These are phyloP conservation scores for Trichoderma koningiopsis DNA, from an alignment of 2,329 filamentous ascomycete genomes.

Conservation along the genomic window DNA sequence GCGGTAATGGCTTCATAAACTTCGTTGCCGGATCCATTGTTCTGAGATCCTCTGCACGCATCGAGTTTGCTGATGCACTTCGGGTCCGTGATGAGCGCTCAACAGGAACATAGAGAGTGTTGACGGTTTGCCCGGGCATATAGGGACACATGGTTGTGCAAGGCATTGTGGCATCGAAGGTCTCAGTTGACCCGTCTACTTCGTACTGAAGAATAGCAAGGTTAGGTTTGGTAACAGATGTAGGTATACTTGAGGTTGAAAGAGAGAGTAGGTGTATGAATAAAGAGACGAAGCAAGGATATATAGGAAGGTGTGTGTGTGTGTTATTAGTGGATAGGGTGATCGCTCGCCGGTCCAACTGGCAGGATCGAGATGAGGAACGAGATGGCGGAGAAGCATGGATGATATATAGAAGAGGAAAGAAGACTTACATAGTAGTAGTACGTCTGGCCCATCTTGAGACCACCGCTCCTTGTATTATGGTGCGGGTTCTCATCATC, in stretches of 20 bases:
- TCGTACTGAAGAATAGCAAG: constrained; percentile 65
- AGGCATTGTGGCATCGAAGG: constrained; percentile 70
- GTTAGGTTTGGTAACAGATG: neutral
- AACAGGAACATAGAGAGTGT: constrained; percentile 77
- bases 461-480: constrained; percentile 68
- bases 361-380: neutral
- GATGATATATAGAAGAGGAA: constrained; percentile 26
- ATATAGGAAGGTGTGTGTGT: neutral
- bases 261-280: neutral
- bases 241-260: neutral
- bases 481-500: constrained; percentile 63
- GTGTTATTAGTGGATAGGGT: neutral
- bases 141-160: constrained; percentile 81
- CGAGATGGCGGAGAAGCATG: neutral
- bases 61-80: constrained; percentile 66
- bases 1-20: constrained; percentile 67
- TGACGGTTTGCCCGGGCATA: constrained; percentile 84
- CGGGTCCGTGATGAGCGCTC: constrained; percentile 63
- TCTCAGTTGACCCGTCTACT: constrained; percentile 75
- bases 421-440: constrained; percentile 79
- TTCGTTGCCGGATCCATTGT: constrained; percentile 80
- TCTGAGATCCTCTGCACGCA: constrained; percentile 60
- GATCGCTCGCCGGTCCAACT: neutral
- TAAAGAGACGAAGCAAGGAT: neutral
- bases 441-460: constrained; percentile 91